Conservation (phyloP, 768 basidiomycete species). For the Lepiota venenata region DNA sequence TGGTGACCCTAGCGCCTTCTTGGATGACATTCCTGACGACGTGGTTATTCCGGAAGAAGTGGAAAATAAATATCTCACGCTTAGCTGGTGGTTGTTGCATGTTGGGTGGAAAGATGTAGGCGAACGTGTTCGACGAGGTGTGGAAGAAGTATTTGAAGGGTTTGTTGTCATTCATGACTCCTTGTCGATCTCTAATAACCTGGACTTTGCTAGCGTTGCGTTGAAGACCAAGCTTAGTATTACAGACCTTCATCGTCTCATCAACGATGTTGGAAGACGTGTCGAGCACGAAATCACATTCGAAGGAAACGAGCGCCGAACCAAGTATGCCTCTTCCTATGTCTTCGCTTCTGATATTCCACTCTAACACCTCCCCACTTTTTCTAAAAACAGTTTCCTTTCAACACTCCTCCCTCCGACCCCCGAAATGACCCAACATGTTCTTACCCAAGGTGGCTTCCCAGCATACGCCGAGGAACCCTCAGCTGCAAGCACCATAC, state of each 20-base stretch:
- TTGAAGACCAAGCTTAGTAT: conserved; percentile 73
- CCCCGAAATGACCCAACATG: conserved; percentile 61
- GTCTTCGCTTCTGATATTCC: conserved; percentile 3
- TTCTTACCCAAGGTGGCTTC: conserved; percentile 64
- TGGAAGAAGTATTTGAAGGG: conserved; percentile 70
- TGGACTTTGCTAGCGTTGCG: conserved; percentile 56
- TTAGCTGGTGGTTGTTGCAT: conserved; percentile 19
- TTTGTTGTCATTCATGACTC: conserved; percentile 31
- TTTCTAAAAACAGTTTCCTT: conserved; percentile 39
- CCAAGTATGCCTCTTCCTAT: conserved; percentile 38
- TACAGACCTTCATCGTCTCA: conserved; percentile 63
- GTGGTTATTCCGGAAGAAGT: conserved; percentile 53
- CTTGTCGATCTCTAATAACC: background rate
- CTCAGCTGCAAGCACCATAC: background rate
- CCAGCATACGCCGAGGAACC: conserved; percentile 3
- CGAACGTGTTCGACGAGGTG: conserved; percentile 17
- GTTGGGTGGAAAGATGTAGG: conserved; percentile 20
- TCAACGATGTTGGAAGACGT: conserved; percentile 70
- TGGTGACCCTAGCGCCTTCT: conserved; percentile 7
- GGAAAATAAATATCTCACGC: conserved; percentile 38
- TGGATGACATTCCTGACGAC: conserved; percentile 13
- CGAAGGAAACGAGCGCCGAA: conserved; percentile 52
- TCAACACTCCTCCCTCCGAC: conserved; percentile 77
- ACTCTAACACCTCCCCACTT: background rate
- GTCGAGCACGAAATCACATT: conserved; percentile 72